phyloP scores from a whole-genome alignment of 1,139 yeast genomes.

The Scheffersomyces lignicola region DNA sequence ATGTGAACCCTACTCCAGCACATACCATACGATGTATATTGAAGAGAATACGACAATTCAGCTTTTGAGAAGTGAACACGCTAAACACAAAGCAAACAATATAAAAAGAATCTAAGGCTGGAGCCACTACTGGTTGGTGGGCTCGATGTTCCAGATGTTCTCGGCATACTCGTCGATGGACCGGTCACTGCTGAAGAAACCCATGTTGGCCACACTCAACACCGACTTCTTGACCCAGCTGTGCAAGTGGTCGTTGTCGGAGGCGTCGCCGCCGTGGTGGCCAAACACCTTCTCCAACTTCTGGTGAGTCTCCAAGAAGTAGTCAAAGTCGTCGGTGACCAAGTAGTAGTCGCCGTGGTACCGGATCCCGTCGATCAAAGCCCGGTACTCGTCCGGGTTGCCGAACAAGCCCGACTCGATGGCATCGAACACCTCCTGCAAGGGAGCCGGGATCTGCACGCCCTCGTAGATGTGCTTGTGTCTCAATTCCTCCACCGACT shows the following conservation, averaged over 20 bases:
- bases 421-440: conserved; percentile 63
- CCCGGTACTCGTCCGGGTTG: conserved; percentile 62
- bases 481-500: conserved; percentile 83
- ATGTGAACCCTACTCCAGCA: too few relatives aligned
- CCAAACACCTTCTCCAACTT: conserved; percentile 73
- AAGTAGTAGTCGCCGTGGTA: conserved; percentile 82
- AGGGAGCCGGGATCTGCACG: conserved; percentile 53
- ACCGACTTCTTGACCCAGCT: conserved; percentile 79
- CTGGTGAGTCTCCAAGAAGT: conserved; percentile 78
- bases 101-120: too few relatives aligned
- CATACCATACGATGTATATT: too few relatives aligned
- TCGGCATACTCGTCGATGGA: conserved; percentile 93
- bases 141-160: conserved; percentile 89
- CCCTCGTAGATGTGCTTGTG: conserved; percentile 68
- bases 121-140: conserved; percentile 32
- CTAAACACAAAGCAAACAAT: too few relatives aligned
- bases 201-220: conserved; percentile 86
- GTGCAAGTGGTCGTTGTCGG: conserved; percentile 54
- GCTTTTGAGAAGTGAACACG: too few relatives aligned
- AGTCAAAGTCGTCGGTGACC: conserved; percentile 85
- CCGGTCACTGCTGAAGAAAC: conserved; percentile 88
- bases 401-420: conserved; percentile 76
- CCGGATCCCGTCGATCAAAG: conserved; percentile 68
- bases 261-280: conserved; percentile 42
- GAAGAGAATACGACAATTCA: too few relatives aligned